These are phyloP conservation scores for Macroventuria anomochaeta DNA, from an alignment of 2,329 filamentous ascomycete genomes.

Conservation along the genomic window DNA sequence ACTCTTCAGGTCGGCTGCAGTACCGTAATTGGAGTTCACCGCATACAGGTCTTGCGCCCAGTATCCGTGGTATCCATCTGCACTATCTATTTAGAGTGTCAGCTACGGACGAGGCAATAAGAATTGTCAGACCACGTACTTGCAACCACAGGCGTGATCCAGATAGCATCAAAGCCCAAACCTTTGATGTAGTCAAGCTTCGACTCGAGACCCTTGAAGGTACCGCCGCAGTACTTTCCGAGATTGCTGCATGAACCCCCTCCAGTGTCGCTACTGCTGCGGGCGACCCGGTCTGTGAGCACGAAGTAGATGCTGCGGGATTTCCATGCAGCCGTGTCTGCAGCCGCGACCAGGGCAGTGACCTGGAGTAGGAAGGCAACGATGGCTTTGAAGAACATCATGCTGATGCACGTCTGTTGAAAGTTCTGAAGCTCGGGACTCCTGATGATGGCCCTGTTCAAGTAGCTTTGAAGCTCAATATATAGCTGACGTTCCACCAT, in stretches of 20 bases:
- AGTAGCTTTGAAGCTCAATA: conserved; percentile 2
- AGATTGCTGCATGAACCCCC: conserved; percentile 40
- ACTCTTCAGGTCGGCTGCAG: conserved; percentile 54
- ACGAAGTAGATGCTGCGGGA: conserved; percentile 48
- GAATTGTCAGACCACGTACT: conserved; percentile 26
- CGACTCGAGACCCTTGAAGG: conserved; percentile 57
- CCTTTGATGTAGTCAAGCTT: conserved; percentile 60
- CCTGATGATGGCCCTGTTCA: neutral
- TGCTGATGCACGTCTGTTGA: conserved; percentile 8
- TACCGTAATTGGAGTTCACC: conserved; percentile 59
- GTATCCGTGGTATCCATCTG: conserved; percentile 59
- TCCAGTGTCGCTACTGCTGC: conserved; percentile 42
- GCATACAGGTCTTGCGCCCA: conserved; percentile 57
- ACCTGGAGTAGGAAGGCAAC: conserved; percentile 26
- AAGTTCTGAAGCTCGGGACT: neutral
- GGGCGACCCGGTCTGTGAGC: conserved; percentile 47
- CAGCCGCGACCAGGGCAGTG: conserved; percentile 31
- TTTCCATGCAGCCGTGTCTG: conserved; percentile 45
- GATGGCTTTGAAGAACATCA: conserved; percentile 27
- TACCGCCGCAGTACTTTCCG: conserved; percentile 58
- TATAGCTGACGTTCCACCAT: conserved; percentile 10
- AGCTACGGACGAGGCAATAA: neutral
- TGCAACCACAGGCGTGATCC: conserved; percentile 52
- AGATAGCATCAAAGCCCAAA: conserved; percentile 59
- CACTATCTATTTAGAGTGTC: conserved; percentile 37